These are phyloP conservation scores for Fragaria iinumae DNA, from an alignment of 306 rosid species.

Conservation along the genomic window DNA sequence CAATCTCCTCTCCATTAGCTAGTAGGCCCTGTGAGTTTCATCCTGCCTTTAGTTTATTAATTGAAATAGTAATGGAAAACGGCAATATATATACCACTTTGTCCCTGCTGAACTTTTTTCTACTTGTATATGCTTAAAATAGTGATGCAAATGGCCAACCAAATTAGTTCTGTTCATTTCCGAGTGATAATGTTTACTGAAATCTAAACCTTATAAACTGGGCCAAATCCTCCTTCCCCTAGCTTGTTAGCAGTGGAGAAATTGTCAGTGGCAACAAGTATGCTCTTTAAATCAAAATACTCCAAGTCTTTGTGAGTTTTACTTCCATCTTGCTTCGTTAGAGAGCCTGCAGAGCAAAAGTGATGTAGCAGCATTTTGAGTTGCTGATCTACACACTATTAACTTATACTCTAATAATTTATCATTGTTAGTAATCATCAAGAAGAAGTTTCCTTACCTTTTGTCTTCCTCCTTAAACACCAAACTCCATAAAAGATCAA, in stretches of 20 bases:
- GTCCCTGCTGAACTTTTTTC: background rate
- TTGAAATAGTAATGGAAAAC: background rate
- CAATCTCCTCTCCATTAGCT: constrained; percentile 27
- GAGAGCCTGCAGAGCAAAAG: background rate
- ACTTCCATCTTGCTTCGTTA: background rate
- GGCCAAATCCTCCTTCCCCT: constrained; percentile 68
- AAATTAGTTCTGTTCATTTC: background rate
- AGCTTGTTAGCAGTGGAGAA: constrained; percentile 51
- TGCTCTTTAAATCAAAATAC: constrained; percentile 35
- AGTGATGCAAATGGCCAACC: background rate
- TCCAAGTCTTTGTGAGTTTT: constrained; percentile 11
- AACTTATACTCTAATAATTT: background rate
- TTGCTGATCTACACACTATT: background rate
- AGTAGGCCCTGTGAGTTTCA: constrained; percentile 27
- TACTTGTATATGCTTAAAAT: background rate
- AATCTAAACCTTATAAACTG: constrained; percentile 53
- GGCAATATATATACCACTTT: background rate
- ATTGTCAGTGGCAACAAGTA: constrained; percentile 47
- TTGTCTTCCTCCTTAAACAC: background rate
- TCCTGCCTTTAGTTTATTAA: background rate
- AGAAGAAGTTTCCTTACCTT: background rate
- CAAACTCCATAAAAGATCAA: background rate
- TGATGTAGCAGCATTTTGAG: background rate
- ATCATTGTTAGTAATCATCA: background rate
- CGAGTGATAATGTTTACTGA: background rate